Base-by-base conservation (phyloP, 148 eudicot genomes). In the Spergularia bocconei region DNA sequence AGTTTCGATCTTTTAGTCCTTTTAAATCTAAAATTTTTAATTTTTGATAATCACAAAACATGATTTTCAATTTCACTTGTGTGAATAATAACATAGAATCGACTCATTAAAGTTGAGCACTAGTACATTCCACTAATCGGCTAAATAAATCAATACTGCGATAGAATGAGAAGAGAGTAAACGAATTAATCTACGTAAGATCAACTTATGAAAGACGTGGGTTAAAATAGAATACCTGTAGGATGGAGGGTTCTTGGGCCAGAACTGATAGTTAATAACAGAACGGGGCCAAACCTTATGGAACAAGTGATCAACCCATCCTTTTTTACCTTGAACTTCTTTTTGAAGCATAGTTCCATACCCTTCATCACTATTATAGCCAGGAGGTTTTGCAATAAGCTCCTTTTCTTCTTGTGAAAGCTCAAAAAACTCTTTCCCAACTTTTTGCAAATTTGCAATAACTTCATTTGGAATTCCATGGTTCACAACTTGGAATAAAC, bases 291-390 rank as follows among this genome's bases (percentile, higher is more conserved):
- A 93, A 36, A 89, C 81, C 64, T 68, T 86, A 29, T 93, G 90
- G 33, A 93, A 93, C 80, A 93, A 78, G 76, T 93, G 98, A 88
- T 93, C 98, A 76, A 89, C 93, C 98, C 98, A 92, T 21, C 79
- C 88, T 53, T 85, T 91, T 67, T 84, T 89, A 2, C 87, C 89
- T 52, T 79, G 72, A 7, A 84, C 71, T 61, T 84, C 91, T 48
- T 88, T 88, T 55, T 87, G 89, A 20, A 90, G 80, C 70, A 76
- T 79, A 7, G 85, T 85, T 5, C 95, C 92, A 76, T 92, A 92
- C 13, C 98, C 98, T 82, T 90, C 88, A 54, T 73, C 72, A 21
- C 82, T 74, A n/a, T 77, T 54, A 11, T 77, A 70, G 15, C 81
- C 91, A 33, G 66, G 67, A 11, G 86, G 86, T 62, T 84, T 85